These are phyloP conservation scores for Puya raimondii DNA, from an alignment of 176 grass and related monocot species.

Conservation along the genomic window DNA sequence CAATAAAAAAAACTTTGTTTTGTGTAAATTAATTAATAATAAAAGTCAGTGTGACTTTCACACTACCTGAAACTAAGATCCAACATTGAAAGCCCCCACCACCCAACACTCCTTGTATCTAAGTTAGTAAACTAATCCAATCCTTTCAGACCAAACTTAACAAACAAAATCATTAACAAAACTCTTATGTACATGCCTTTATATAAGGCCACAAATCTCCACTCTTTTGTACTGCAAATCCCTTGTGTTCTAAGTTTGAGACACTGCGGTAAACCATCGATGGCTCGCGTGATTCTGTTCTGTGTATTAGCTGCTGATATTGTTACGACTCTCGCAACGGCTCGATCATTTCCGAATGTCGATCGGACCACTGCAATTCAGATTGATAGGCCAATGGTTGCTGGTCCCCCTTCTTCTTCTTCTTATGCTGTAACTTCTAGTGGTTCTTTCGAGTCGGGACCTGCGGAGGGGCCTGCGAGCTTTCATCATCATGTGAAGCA, in stretches of 20 bases:
- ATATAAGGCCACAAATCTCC: constrained; percentile 16
- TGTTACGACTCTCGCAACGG: constrained; percentile 30
- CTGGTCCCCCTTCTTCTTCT: constrained; percentile 16
- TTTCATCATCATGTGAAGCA: not conserved
- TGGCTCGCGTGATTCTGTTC: constrained; percentile 47
- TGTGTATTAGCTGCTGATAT: constrained; percentile 37
- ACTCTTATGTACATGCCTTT: not conserved
- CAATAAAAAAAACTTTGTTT: not conserved
- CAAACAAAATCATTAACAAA: not conserved
- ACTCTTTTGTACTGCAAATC: not conserved
- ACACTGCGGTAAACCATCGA: not conserved
- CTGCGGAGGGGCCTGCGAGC: not conserved
- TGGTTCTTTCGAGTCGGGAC: constrained; percentile 3
- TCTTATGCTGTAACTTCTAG: constrained; percentile 13
- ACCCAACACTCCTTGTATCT: not conserved
- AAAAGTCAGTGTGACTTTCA: too few relatives aligned
- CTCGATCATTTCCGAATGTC: constrained; percentile 28
- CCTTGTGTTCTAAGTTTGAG: not conserved
- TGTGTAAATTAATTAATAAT: too few relatives aligned
- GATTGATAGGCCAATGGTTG: not conserved
- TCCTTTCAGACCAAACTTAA: not conserved
- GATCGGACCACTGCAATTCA: not conserved
- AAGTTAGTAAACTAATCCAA: not conserved
- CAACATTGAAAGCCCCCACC: not conserved
- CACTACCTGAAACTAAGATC: not conserved